Base-by-base conservation (phyloP, 192 early-diverging fungal genomes). In the Nowakowskiella sp. region DNA sequence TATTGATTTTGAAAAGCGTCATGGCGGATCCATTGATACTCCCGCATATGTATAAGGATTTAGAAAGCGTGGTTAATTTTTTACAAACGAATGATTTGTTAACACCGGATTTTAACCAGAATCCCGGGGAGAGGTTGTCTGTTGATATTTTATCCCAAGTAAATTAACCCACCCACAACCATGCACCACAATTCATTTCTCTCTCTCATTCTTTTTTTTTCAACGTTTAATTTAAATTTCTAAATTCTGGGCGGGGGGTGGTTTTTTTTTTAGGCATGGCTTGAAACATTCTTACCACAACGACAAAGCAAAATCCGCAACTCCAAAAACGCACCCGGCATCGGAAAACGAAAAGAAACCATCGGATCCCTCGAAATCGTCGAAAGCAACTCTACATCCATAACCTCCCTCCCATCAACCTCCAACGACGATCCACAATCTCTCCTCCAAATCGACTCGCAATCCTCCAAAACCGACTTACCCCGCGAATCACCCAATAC, bases 91-190 rank as follows among this genome's bases (percentile, higher is more conserved):
- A 57, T 23, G 70, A 77, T 43, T 49, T 77, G 42, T 46, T 77
- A 25, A 65, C 75, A 7, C 75, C 75, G n/a, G 71, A 72, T 53
- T 53, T 74, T 54, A 67, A 73, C n/a, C n/a, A n/a, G n/a, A n/a
- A n/a, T n/a, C n/a, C n/a, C n/a, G n/a, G n/a, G n/a, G n/a, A n/a
- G n/a, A n/a, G n/a, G n/a, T n/a, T n/a, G n/a, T n/a, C n/a, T n/a
- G n/a, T n/a, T n/a, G n/a, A n/a, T n/a, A n/a, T n/a, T n/a, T n/a
- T n/a, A n/a, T n/a, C n/a, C n/a, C n/a, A n/a, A n/a, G n/a, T n/a
- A n/a, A n/a, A n/a, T n/a, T n/a, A n/a, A n/a, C n/a, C n/a, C n/a
- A n/a, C n/a, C n/a, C n/a, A n/a, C n/a, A n/a, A n/a, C n/a, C n/a
- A n/a, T n/a, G n/a, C n/a, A n/a, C n/a, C n/a, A n/a, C n/a, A n/a